Percentiles rank a stretch among this genome's conserved stretches.
Conservation (phyloP, 2,329 filamentous ascomycete species). For the Xylariaceae sp. region DNA sequence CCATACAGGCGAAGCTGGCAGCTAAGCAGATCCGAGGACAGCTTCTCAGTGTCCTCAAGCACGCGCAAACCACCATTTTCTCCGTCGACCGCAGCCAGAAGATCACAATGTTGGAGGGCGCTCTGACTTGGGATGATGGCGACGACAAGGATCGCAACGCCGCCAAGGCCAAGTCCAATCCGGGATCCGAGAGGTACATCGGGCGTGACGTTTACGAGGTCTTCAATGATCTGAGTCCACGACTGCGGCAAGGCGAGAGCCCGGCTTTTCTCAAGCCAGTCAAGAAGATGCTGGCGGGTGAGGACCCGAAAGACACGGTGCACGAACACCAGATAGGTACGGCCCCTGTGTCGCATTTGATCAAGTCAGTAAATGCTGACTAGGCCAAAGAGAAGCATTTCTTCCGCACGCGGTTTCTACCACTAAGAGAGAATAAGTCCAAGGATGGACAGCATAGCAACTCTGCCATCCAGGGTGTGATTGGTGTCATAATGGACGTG, state of each 20-base stretch:
- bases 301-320: slow-evolving; percentile 46
- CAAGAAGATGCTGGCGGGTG: slow-evolving; percentile 56
- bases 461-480: slow-evolving; percentile 59
- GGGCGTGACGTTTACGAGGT: slow-evolving; percentile 59
- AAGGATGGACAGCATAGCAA: slow-evolving; percentile 42
- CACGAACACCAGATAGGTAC: slow-evolving; percentile 54
- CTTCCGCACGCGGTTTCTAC: slow-evolving; percentile 65
- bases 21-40: slow-evolving; percentile 63
- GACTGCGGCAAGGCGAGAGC: slow-evolving; percentile 34
- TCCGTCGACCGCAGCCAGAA: slow-evolving; percentile 55
- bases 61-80: slow-evolving; percentile 70
- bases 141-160: slow-evolving; percentile 30
- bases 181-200: slow-evolving; percentile 41
- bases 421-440: slow-evolving; percentile 51
- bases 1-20: slow-evolving; percentile 59
- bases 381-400: slow-evolving; percentile 46
- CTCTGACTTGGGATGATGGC: slow-evolving; percentile 46
- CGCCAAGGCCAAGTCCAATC: slow-evolving; percentile 25
- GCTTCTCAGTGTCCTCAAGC: slow-evolving; percentile 63
- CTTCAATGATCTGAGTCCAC: slow-evolving; percentile 43
- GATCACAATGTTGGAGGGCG: slow-evolving; percentile 64
- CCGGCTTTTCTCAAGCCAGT: slow-evolving; percentile 50
- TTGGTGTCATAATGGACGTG: slow-evolving; percentile 73
- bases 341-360: slow-evolving; percentile 7
- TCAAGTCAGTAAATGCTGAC: slow-evolving; percentile 5